A percentile compares a stretch with the other conserved stretches of the same genome.
These are phyloP conservation scores for Acorus calamus DNA, from an alignment of 106 monocot species.

Conservation along the genomic window DNA sequence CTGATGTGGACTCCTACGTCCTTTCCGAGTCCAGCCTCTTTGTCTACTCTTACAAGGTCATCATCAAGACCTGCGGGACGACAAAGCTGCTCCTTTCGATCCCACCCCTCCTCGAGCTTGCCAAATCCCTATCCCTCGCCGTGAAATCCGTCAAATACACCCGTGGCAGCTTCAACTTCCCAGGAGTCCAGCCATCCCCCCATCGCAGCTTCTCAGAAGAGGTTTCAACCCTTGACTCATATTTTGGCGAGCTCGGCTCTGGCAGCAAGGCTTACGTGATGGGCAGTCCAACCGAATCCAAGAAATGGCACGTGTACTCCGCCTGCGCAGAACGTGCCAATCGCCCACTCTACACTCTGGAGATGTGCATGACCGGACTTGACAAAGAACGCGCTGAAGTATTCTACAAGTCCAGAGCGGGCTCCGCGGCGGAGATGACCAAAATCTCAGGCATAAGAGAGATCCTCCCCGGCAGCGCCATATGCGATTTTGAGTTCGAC, in stretches of 20 bases:
- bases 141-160: constrained; percentile 5
- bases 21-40: constrained; percentile 10
- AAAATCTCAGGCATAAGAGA: constrained; percentile 51
- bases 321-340: constrained; percentile 11
- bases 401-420: constrained; percentile 6
- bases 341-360: constrained; percentile 11
- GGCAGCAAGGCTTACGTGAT: constrained; percentile 18
- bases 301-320: constrained; percentile 29
- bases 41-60: constrained; percentile 11
- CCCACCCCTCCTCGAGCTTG: constrained; percentile 6
- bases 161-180: constrained; percentile 9
- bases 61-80: constrained; percentile 13
- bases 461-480: constrained; percentile 69
- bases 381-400: constrained; percentile 11
- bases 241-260: constrained; percentile 8
- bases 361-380: constrained; percentile 37
- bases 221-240: constrained; percentile 3
- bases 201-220: constrained; percentile 16
- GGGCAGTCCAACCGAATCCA: constrained; percentile 4
- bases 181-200: constrained; percentile 5
- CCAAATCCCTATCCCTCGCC: constrained; percentile 6
- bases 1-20: background rate
- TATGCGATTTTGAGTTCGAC: constrained; percentile 87
- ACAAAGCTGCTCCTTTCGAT: constrained; percentile 6
- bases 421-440: constrained; percentile 51